Conservation (phyloP, 1,139 yeast species). For the Candida buenavistaensis region DNA sequence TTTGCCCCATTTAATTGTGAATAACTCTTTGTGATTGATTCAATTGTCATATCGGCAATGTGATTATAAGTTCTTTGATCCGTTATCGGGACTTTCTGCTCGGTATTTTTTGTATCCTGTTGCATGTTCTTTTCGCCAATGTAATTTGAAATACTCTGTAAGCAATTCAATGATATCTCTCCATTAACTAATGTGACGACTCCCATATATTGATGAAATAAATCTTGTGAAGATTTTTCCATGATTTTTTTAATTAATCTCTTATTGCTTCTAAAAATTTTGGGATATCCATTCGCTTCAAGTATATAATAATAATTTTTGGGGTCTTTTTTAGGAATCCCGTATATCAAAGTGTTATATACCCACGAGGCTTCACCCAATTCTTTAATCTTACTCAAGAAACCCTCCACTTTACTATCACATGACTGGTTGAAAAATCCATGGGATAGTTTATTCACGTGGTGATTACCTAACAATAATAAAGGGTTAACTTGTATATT, state of each 20-base stretch:
- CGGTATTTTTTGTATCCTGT: neutral
- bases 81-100: neutral
- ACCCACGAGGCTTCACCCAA: conserved; percentile 6
- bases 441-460: conserved; percentile 1
- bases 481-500: conserved; percentile 11
- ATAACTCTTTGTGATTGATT: neutral
- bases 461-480: conserved; percentile 10
- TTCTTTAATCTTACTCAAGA: conserved; percentile 4
- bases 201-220: conserved; percentile 11
- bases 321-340: too few species aligned
- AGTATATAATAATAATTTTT: too few species aligned
- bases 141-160: conserved; percentile 2
- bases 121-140: neutral
- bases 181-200: conserved; percentile 7
- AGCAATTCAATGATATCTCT: conserved; percentile 5
- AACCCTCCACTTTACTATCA: neutral
- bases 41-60: neutral
- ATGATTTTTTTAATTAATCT: neutral
- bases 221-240: too few species aligned
- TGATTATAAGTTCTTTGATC: neutral
- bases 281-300: too few species aligned
- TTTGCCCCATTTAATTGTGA: conserved; percentile 1
- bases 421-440: neutral
- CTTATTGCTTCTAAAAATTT: neutral
- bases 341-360: conserved; percentile 2